Base-by-base conservation (phyloP, 495 filamentous ascomycete species). In the Penicillium simplicissimum region DNA sequence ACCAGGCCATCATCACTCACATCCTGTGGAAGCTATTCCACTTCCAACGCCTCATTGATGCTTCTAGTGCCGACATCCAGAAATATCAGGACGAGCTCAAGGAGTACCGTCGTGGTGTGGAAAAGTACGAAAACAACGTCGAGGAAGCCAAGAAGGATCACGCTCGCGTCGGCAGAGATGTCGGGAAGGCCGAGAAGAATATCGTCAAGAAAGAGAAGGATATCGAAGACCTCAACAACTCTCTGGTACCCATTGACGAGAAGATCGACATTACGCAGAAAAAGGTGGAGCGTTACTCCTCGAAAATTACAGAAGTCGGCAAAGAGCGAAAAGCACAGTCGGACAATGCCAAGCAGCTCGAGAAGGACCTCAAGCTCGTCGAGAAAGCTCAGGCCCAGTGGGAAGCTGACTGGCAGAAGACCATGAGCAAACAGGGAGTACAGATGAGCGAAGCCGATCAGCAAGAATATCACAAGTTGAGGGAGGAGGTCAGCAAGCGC, bases 1-100 rank as follows among this genome's bases (percentile, higher is more conserved):
- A 98, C 72, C 85, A 92, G 56, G 96, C 95, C 11, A 89, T 96
- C 58, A 92, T 98, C 52, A 95, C 90, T 0, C 96, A 98, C 58
- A 92, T 96, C 38, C 78, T 98, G 13, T 98, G 95, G 94, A 98
- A 98, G 74, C 79, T 99, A 2, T 98, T 90, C 75, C 92, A 97
- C 73, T 96, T 96, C 73, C 95, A 99, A 73, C 87, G 87, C 31
- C 81, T 92, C 33, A 97, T 99, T 75, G 92, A 97, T 65, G 88
- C 91, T 48, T 97, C 95, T 36, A 92, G 88, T 65, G 89, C 87
- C 28, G 88, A 96, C 66, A 99, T 98, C 55, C 89, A 94, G 69
- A 90, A 89, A 65, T 91, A 98, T 70, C 96, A 99, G 62, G 92
- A 96, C 67, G 93, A 99, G 62, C 84, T 98, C 2, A 97, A 96